phyloP scores from a whole-genome alignment of 2,329 filamentous ascomycete species.

The Penicillium palitans region DNA sequence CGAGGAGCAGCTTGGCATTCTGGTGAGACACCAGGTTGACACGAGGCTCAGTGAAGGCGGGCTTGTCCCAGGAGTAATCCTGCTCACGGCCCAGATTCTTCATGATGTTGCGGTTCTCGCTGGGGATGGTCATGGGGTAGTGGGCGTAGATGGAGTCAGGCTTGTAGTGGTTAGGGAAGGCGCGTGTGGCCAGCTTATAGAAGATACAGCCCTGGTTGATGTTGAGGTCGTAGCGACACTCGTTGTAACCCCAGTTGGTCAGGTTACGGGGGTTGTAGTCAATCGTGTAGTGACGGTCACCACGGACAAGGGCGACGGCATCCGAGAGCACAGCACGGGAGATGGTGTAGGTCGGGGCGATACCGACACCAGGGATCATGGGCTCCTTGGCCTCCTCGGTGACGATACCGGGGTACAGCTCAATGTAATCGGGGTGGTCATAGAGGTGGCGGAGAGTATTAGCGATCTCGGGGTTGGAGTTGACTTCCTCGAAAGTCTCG shows the following conservation, averaged over 20 bases:
- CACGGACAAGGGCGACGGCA: constrained; percentile 74
- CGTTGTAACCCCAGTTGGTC: constrained; percentile 81
- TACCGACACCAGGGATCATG: constrained; percentile 72
- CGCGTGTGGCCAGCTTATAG: constrained; percentile 78
- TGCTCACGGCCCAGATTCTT: constrained; percentile 65
- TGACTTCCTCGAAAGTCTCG: constrained; percentile 79
- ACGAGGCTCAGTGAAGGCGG: constrained; percentile 52
- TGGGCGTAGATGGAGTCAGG: constrained; percentile 78
- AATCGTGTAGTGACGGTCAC: constrained; percentile 75
- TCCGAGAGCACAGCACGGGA: constrained; percentile 75
- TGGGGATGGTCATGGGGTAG: constrained; percentile 69
- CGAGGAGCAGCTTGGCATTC: constrained; percentile 62
- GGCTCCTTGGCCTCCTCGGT: constrained; percentile 73
- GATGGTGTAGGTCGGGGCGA: constrained; percentile 73
- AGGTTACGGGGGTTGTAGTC: constrained; percentile 73
- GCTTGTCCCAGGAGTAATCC: constrained; percentile 69
- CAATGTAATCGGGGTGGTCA: constrained; percentile 75
- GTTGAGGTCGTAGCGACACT: constrained; percentile 69
- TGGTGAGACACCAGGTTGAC: constrained; percentile 62
- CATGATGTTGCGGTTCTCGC: constrained; percentile 71
- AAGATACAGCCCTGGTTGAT: constrained; percentile 81
- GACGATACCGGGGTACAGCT: constrained; percentile 77
- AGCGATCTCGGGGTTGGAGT: constrained; percentile 70
- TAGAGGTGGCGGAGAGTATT: constrained; percentile 63
- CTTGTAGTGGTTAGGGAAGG: constrained; percentile 78